These are phyloP conservation scores for Sclerotinia minor DNA, from an alignment of 2,329 filamentous ascomycete genomes.

Conservation along the genomic window DNA sequence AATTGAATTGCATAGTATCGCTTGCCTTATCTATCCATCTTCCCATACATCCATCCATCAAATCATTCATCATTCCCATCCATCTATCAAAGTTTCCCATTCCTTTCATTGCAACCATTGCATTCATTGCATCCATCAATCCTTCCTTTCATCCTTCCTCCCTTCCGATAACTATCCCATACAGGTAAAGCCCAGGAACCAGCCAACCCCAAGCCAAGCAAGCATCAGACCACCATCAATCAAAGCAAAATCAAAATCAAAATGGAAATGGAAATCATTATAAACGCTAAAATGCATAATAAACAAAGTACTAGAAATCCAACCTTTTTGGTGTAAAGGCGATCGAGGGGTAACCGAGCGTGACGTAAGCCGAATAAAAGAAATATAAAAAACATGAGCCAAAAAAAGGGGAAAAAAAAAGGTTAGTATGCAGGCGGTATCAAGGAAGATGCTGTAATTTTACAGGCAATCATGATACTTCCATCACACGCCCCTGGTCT, in stretches of 20 bases:
- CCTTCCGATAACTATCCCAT: neutral
- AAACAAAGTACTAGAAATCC: constrained; percentile 6
- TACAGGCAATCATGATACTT: constrained; percentile 32
- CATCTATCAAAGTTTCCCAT: neutral
- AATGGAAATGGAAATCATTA: constrained; percentile 17
- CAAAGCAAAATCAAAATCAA: constrained; percentile 10
- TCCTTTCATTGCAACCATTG: neutral
- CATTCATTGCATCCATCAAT: neutral
- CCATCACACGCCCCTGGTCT: constrained; percentile 34
- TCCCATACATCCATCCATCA: neutral
- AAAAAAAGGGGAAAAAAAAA: neutral
- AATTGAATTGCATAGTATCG: neutral
- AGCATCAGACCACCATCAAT: constrained; percentile 10
- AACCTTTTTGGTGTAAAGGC: neutral
- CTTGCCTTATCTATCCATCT: neutral
- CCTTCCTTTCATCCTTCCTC: neutral
- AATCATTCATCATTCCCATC: neutral
- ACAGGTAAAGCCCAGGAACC: constrained; percentile 18
- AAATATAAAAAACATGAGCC: neutral
- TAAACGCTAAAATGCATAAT: constrained; percentile 18
- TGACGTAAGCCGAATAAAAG: constrained; percentile 2
- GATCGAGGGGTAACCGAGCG: neutral
- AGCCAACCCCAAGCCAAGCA: constrained; percentile 1
- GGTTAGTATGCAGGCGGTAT: neutral
- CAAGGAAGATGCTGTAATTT: neutral